Evolutionary conservation across 1,139 yeast species (phyloP), one percentile per base, ranked within the genome.

Genomic region (Sugiyamaella xylanicola): DNA sequence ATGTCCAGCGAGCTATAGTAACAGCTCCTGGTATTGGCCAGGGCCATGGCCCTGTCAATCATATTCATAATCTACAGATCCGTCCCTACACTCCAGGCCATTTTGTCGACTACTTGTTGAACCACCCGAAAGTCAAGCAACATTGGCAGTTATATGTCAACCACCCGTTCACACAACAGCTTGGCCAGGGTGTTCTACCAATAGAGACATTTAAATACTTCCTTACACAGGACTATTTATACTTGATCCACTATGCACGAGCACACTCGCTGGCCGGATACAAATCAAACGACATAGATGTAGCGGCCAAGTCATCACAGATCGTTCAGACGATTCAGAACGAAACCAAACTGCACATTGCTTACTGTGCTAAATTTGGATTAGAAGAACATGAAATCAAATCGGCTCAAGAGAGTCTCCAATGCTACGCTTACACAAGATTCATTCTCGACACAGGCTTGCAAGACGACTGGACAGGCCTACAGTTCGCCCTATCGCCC

Each of bases 21-120:
- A 70, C 70, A 0, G 72, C 77, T 0, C 64, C 65, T 3, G 54
- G 64, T 4, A 59, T 69, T 29, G 92, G 92, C 1, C 72, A 74
- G 41, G 87, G 87, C 0, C 75, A 83, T 66, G 95, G 96, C 0
- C 96, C 96, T 0, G 74, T 89, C 57, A 86, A 86, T 67, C 95
- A 87, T 63, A 67, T 74, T 9, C 74, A 71, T 61, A 59, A 57
- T 41, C 51, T 65, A 15, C 65, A 70, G 39, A 65, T 68, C 19
- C 63, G 71, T 17, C 77, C 79, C 3, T 69, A 74, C 60, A 65
- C 70, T 59, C 70, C 71, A 48, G 76, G 78, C 15, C 71, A 72
- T 56, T 77, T 83, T 58, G 73, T 81, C 25, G 78, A 80, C 7
- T 86, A 74, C 63, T 74, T 87, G 61, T 76, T 76, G 27, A 63